A percentile compares a stretch with the other conserved stretches of the same genome.
phyloP scores from a whole-genome alignment of 2,329 filamentous ascomycete genomes.

The Sporothrix phasma region DNA sequence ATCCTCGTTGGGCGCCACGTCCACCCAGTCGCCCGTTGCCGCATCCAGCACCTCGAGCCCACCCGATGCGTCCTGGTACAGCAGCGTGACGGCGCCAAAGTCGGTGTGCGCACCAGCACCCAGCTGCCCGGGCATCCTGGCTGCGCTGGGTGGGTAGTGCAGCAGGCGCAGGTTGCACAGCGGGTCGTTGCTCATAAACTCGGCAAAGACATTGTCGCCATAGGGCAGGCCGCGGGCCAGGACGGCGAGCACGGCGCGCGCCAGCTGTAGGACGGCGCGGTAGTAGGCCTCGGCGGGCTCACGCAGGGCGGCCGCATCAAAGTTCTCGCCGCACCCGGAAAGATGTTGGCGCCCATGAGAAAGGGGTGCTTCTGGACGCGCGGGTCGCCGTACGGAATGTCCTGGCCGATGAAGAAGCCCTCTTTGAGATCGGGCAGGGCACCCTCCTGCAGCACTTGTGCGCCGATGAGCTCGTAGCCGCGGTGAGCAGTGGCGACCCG shows the following conservation, averaged over 20 bases:
- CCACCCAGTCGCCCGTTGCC: slow-evolving; percentile 33
- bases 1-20: slow-evolving; percentile 33
- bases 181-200: slow-evolving; percentile 33
- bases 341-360: slow-evolving; percentile 32
- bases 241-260: slow-evolving; percentile 32
- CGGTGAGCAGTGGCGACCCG: slow-evolving; percentile 24
- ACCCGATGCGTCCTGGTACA: slow-evolving; percentile 40
- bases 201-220: slow-evolving; percentile 33
- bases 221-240: slow-evolving; percentile 34
- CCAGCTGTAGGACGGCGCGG: slow-evolving; percentile 30
- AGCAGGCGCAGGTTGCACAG: slow-evolving; percentile 37
- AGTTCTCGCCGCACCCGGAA: slow-evolving; percentile 20
- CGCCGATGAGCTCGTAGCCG: slow-evolving; percentile 40
- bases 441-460: slow-evolving; percentile 35
- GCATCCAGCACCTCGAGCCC: slow-evolving; percentile 43
- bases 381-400: slow-evolving; percentile 25
- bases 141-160: slow-evolving; percentile 40
- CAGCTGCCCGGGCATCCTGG: slow-evolving; percentile 28
- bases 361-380: slow-evolving; percentile 30
- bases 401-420: slow-evolving; percentile 32
- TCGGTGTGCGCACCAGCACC: slow-evolving; percentile 43
- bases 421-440: slow-evolving; percentile 40
- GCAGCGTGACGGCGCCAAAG: slow-evolving; percentile 45
- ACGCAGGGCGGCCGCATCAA: slow-evolving; percentile 26
- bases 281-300: slow-evolving; percentile 32